Conservation (phyloP, 2,329 filamentous ascomycete genomes). For the Pezicula radicicola region DNA sequence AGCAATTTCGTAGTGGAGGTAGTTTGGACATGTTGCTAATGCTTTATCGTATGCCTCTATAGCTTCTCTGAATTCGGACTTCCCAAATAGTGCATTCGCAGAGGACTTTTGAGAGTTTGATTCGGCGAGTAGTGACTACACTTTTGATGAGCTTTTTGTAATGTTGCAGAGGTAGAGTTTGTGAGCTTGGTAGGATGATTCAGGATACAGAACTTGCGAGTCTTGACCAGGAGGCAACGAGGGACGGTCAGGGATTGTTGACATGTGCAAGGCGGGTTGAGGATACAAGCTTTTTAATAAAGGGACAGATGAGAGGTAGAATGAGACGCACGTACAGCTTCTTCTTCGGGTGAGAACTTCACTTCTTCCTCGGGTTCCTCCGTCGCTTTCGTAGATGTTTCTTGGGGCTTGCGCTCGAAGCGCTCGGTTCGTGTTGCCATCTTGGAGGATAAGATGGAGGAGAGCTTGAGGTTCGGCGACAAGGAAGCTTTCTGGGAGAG, state of each 20-base stretch:
- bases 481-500: too few species aligned
- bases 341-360: slow-evolving; percentile 39
- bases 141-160: neutral
- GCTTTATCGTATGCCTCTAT: slow-evolving; percentile 82
- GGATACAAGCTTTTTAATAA: neutral
- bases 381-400: slow-evolving; percentile 5
- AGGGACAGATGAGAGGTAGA: neutral
- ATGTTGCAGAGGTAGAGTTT: too few species aligned
- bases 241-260: too few species aligned
- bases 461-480: too few species aligned
- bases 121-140: slow-evolving; percentile 64
- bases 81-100: slow-evolving; percentile 78
- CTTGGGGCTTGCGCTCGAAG: slow-evolving; percentile 25
- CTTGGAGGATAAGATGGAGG: slow-evolving; percentile 39
- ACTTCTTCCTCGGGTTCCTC: slow-evolving; percentile 23
- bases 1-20: slow-evolving; percentile 83
- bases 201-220: too few species aligned
- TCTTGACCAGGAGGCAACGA: too few species aligned
- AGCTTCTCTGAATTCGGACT: slow-evolving; percentile 70
- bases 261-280: too few species aligned
- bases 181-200: too few species aligned
- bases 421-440: slow-evolving; percentile 28
- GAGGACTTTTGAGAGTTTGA: slow-evolving; percentile 70
- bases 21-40: slow-evolving; percentile 73
- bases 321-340: slow-evolving; percentile 30